Evolutionary conservation across 108 stramenopile genomes (phyloP).

Genomic region (Nitzschia sp.): DNA sequence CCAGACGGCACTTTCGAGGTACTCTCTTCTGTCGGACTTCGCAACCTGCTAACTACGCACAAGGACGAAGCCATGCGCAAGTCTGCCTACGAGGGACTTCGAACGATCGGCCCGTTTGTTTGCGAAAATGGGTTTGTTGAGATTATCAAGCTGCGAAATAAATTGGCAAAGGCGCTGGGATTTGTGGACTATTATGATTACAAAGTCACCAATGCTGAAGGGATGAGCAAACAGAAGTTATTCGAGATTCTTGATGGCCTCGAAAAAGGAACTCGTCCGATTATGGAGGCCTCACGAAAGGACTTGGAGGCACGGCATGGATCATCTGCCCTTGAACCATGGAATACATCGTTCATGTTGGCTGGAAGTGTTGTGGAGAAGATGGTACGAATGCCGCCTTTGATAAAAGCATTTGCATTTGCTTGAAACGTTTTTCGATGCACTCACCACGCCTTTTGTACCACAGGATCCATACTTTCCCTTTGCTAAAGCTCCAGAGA

Average conservation of each 20-base stretch:
- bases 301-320: conserved; percentile 50
- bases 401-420: no score
- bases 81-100: conserved; percentile 66
- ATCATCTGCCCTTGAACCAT: conserved; percentile 50
- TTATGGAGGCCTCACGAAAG: conserved; percentile 55
- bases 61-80: conserved; percentile 56
- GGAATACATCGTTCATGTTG: conserved; percentile 62
- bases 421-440: no score
- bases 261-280: conserved; percentile 56
- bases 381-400: conserved; percentile 52
- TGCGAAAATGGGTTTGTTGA: conserved; percentile 73
- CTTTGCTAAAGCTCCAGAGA: conserved; percentile 56
- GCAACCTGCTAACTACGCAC: conserved; percentile 48
- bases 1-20: conserved; percentile 46
- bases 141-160: conserved; percentile 64
- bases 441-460: background rate
- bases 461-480: conserved; percentile 75
- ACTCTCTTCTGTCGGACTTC: conserved; percentile 61
- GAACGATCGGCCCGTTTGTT: conserved; percentile 65
- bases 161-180: conserved; percentile 51
- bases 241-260: conserved; percentile 72
- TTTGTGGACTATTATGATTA: conserved; percentile 74
- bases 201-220: conserved; percentile 73
- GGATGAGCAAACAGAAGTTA: conserved; percentile 59
- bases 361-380: conserved; percentile 60